Percentiles rank a stretch among this genome's conserved stretches.
Conservation (phyloP, 1,284 basidiomycete genomes). For the Papiliotrema nemorosa region DNA sequence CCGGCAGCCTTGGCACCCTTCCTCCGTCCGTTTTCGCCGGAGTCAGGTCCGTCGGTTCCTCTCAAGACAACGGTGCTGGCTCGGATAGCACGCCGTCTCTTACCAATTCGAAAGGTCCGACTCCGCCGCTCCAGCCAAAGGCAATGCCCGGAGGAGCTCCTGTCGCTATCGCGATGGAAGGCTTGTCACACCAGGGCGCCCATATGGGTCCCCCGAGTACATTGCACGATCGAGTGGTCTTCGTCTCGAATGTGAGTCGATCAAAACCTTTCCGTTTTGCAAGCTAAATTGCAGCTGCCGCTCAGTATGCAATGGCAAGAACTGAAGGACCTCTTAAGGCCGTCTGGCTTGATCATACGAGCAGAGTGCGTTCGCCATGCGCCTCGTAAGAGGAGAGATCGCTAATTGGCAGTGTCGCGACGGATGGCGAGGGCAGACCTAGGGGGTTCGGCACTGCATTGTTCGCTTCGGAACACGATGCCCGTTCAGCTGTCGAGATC, state of each 20-base stretch:
- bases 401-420: constrained; percentile 57
- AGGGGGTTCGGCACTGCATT: constrained; percentile 84
- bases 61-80: constrained; percentile 2
- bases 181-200: constrained; percentile 32
- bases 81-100: background rate
- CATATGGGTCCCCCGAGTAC: constrained; percentile 38
- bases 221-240: constrained; percentile 57
- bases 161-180: constrained; percentile 28
- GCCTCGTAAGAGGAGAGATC: no score
- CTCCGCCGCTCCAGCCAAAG: background rate
- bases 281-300: constrained; percentile 62
- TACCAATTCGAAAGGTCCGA: background rate
- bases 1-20: constrained; percentile 21
- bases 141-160: background rate
- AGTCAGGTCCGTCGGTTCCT: constrained; percentile 15
- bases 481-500: constrained; percentile 76
- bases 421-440: constrained; percentile 78
- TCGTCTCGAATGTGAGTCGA: constrained; percentile 59
- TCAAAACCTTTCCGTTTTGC: no score
- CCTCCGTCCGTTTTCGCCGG: constrained; percentile 24
- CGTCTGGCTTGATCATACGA: constrained; percentile 78
- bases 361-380: constrained; percentile 66
- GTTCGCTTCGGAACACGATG: constrained; percentile 78
- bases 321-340: constrained; percentile 85
- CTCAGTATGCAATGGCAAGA: constrained; percentile 98